A percentile compares a stretch with the other conserved stretches of the same genome.
Conservation (phyloP, 306 rosid genomes). For the Nissolia schottii region DNA sequence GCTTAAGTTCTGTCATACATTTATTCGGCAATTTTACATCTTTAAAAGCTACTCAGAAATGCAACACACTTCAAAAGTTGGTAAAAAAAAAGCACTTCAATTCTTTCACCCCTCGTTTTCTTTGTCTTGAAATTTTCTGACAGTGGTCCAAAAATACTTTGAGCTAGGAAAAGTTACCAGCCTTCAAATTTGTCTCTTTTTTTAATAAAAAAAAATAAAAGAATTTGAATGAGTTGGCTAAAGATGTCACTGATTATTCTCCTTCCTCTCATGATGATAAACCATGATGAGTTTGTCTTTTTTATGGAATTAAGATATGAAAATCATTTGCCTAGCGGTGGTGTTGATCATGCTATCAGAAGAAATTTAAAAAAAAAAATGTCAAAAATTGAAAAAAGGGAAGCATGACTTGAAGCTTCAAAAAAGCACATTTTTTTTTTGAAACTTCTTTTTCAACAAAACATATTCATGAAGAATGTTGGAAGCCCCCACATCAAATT, state of each 20-base stretch:
- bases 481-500: slow-evolving; percentile 34
- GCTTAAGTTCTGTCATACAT: slow-evolving; percentile 18
- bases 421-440: slow-evolving; percentile 25
- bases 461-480: slow-evolving; percentile 56
- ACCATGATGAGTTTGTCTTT: slow-evolving; percentile 60
- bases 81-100: slow-evolving; percentile 18
- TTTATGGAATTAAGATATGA: slow-evolving; percentile 38
- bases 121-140: slow-evolving; percentile 38
- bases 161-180: slow-evolving; percentile 23
- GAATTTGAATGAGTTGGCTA: slow-evolving; percentile 43
- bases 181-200: slow-evolving; percentile 31
- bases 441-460: slow-evolving; percentile 40
- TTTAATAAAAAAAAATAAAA: no score
- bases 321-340: slow-evolving; percentile 29
- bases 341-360: slow-evolving; percentile 11
- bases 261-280: slow-evolving; percentile 54
- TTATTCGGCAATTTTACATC: slow-evolving; percentile 24
- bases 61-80: slow-evolving; percentile 16
- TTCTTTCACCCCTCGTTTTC: slow-evolving; percentile 28
- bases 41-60: slow-evolving; percentile 11
- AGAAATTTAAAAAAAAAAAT: neutral
- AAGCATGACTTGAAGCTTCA: slow-evolving; percentile 30
- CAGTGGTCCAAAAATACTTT: slow-evolving; percentile 31
- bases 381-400: neutral
- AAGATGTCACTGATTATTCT: slow-evolving; percentile 47